phyloP scores from a whole-genome alignment of 768 basidiomycete genomes.

The Guyanaporus albipodus region DNA sequence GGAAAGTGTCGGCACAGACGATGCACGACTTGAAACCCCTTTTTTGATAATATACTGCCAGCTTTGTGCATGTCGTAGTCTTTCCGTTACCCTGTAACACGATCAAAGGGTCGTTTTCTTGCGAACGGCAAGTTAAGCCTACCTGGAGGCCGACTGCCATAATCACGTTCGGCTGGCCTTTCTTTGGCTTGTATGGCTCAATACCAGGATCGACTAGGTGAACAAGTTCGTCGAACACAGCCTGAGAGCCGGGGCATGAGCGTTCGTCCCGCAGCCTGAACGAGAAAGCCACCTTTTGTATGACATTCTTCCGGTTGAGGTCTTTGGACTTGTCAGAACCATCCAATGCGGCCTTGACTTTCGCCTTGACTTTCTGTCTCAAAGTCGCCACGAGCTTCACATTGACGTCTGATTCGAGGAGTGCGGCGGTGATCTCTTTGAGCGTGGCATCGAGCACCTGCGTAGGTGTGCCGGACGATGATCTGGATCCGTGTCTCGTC shows the following conservation, averaged over 20 bases:
- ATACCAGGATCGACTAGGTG: conserved; percentile 92
- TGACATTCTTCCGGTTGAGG: conserved; percentile 75
- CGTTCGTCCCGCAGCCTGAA: not conserved
- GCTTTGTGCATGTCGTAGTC: conserved; percentile 98
- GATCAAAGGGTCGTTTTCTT: conserved; percentile 1
- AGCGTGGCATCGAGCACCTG: conserved; percentile 92
- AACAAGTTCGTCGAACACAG: conserved; percentile 96
- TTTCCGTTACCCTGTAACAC: conserved; percentile 84
- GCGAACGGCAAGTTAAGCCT: conserved; percentile 17
- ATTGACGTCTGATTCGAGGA: conserved; percentile 97
- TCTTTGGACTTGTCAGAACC: conserved; percentile 73
- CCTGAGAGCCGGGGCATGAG: conserved; percentile 43
- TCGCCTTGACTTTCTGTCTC: conserved; percentile 85
- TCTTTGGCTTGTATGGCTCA: conserved; percentile 94
- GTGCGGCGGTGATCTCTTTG: conserved; percentile 91
- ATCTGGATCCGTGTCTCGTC: not conserved
- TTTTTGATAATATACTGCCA: conserved; percentile 96
- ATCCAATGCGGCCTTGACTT: conserved; percentile 81
- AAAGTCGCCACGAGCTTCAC: conserved; percentile 90
- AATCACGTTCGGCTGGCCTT: conserved; percentile 88
- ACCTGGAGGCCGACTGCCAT: conserved; percentile 98
- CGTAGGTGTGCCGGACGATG: conserved; percentile 2
- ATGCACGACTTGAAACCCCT: conserved; percentile 96
- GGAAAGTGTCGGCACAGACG: conserved; percentile 98
- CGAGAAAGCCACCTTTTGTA: conserved; percentile 70